These are phyloP conservation scores for Coriolopsis trogii DNA, from an alignment of 1,284 basidiomycete genomes.

Conservation along the genomic window DNA sequence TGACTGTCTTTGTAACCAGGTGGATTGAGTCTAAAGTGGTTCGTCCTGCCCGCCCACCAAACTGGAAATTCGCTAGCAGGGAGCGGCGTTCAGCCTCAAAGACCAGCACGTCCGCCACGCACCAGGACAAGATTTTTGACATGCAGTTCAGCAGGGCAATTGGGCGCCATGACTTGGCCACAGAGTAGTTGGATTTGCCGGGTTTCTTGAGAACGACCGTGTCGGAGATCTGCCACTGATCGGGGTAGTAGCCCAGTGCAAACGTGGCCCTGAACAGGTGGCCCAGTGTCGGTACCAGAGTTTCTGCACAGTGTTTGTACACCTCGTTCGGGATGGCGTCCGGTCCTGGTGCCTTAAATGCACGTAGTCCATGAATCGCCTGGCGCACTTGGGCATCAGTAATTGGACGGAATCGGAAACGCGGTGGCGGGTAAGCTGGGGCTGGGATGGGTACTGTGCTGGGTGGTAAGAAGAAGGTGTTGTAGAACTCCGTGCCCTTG, in stretches of 20 bases:
- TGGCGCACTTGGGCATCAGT: slow-evolving; percentile 24
- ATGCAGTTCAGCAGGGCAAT: slow-evolving; percentile 42
- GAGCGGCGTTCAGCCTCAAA: slow-evolving; percentile 26
- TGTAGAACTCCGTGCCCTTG: slow-evolving; percentile 32
- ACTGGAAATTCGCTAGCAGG: slow-evolving; percentile 34
- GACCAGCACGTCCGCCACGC: slow-evolving; percentile 28
- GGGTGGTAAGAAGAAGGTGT: slow-evolving; percentile 37
- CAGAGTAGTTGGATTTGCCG: slow-evolving; percentile 37
- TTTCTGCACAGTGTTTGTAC: slow-evolving; percentile 27
- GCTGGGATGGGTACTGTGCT: neutral
- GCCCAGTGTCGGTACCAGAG: slow-evolving; percentile 31
- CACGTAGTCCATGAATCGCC: slow-evolving; percentile 15
- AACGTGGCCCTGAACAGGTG: slow-evolving; percentile 35
- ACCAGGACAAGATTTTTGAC: slow-evolving; percentile 36
- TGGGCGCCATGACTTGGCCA: slow-evolving; percentile 40
- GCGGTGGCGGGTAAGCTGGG: slow-evolving; percentile 28
- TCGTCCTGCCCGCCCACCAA: slow-evolving; percentile 38
- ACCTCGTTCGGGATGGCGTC: slow-evolving; percentile 41
- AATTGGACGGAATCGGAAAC: slow-evolving; percentile 25
- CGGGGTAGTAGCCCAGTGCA: slow-evolving; percentile 31
- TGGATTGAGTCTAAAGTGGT: slow-evolving; percentile 42
- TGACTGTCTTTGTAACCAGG: slow-evolving; percentile 32
- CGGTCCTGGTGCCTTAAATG: slow-evolving; percentile 41
- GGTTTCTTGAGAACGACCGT: slow-evolving; percentile 44
- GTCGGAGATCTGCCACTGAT: slow-evolving; percentile 33